Evolutionary conservation across 768 basidiomycete genomes (phyloP).

Genomic region (Boletus pseudopeckii): DNA sequence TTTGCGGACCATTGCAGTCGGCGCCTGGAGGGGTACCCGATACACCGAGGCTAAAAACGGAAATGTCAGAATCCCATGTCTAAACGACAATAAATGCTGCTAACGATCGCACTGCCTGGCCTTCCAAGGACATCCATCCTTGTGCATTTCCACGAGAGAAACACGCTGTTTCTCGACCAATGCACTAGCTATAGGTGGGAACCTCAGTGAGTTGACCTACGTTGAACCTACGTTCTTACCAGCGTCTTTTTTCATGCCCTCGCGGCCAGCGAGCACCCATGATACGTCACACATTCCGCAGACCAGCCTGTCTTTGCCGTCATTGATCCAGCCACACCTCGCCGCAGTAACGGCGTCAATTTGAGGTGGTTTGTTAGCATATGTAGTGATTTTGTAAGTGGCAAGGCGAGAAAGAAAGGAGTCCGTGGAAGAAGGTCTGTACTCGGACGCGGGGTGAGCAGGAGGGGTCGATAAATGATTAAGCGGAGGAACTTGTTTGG

Average conservation of each 20-base stretch:
- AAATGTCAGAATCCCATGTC: neutral
- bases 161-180: conserved; percentile 71
- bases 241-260: conserved; percentile 73
- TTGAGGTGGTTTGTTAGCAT: conserved; percentile 68
- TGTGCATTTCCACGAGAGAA: conserved; percentile 68
- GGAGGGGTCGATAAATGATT: conserved; percentile 33
- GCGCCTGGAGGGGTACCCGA: conserved; percentile 67
- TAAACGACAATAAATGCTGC: conserved; percentile 18
- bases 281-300: conserved; percentile 69
- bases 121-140: conserved; percentile 83
- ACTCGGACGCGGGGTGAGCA: conserved; percentile 47
- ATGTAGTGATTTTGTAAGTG: conserved; percentile 78
- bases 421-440: conserved; percentile 72
- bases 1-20: conserved; percentile 57
- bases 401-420: conserved; percentile 72
- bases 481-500: conserved; percentile 49
- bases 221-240: conserved; percentile 51
- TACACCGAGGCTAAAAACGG: conserved; percentile 56
- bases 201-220: conserved; percentile 12
- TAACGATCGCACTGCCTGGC: conserved; percentile 75
- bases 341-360: conserved; percentile 80
- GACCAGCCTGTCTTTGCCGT: conserved; percentile 74
- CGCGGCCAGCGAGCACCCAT: conserved; percentile 69
- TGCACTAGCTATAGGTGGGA: conserved; percentile 48
- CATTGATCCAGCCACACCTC: conserved; percentile 81